phyloP scores from a whole-genome alignment of 805 yeast genomes.

The Wickerhamomyces sydowiorum region DNA sequence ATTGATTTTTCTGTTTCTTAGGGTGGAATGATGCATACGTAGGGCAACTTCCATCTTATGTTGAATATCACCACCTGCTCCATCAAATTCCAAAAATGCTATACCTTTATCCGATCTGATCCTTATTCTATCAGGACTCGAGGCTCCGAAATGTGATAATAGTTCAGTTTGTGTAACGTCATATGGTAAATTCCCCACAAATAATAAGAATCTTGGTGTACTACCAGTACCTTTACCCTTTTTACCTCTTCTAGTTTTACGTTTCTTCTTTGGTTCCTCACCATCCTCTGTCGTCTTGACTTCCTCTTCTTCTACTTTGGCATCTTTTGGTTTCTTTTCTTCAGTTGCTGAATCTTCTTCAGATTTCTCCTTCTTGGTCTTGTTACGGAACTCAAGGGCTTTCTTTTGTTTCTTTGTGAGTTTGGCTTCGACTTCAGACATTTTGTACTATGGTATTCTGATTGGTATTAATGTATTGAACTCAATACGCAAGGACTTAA shows the following conservation, averaged over 20 bases:
- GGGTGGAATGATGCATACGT: slow-evolving; percentile 69
- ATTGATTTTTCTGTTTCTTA: slow-evolving; percentile 75
- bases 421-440: slow-evolving; percentile 28
- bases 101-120: slow-evolving; percentile 83
- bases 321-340: slow-evolving; percentile 9
- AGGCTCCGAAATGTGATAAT: slow-evolving; percentile 62
- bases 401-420: slow-evolving; percentile 63
- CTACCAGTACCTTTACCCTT: slow-evolving; percentile 50
- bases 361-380: slow-evolving; percentile 18
- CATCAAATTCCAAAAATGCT: slow-evolving; percentile 82
- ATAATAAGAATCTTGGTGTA: slow-evolving; percentile 71
- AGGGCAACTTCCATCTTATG: slow-evolving; percentile 81
- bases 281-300: slow-evolving; percentile 12
- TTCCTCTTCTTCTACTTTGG: slow-evolving; percentile 26
- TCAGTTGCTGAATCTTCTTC: slow-evolving; percentile 16
- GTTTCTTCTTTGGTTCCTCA: slow-evolving; percentile 45
- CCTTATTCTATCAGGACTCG: slow-evolving; percentile 72
- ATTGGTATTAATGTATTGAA: too few species aligned
- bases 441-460: not conserved
- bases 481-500: too few species aligned
- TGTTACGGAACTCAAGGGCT: slow-evolving; percentile 51
- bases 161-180: slow-evolving; percentile 58
- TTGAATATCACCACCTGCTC: slow-evolving; percentile 52
- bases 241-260: slow-evolving; percentile 76
- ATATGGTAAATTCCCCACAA: slow-evolving; percentile 88